Percentiles rank a stretch among this genome's conserved stretches.
These are phyloP conservation scores for Emmonsia crescens DNA, from an alignment of 2,329 filamentous ascomycete genomes.

Conservation along the genomic window DNA sequence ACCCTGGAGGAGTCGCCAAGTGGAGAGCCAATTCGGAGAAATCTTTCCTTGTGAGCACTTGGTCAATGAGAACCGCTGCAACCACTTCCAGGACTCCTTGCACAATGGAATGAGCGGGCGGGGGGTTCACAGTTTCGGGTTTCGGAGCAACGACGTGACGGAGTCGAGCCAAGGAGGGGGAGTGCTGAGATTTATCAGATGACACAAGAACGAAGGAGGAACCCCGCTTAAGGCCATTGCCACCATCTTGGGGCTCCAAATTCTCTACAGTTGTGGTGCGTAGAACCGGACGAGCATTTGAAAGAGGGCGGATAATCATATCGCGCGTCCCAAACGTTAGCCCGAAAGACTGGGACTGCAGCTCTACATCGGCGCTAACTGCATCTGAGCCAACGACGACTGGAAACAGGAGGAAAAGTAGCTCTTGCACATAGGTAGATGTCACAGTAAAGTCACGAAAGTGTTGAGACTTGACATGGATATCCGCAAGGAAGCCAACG, in stretches of 20 bases:
- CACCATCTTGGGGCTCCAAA: conserved; percentile 35
- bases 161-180: conserved; percentile 51
- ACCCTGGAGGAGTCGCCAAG: conserved; percentile 79
- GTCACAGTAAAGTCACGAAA: conserved; percentile 75
- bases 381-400: conserved; percentile 77
- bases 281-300: conserved; percentile 56
- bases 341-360: conserved; percentile 70
- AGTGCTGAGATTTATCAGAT: conserved; percentile 50
- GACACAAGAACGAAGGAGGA: conserved; percentile 89
- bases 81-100: conserved; percentile 69
- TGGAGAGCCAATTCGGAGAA: conserved; percentile 81
- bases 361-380: conserved; percentile 71
- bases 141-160: conserved; percentile 52
- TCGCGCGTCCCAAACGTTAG: conserved; percentile 79
- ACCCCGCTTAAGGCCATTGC: conserved; percentile 60
- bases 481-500: conserved; percentile 65
- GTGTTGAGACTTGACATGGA: conserved; percentile 62
- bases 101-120: conserved; percentile 56
- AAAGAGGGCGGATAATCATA: conserved; percentile 68
- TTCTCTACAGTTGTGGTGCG: conserved; percentile 55
- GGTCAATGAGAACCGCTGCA: conserved; percentile 70
- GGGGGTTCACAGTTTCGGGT: conserved; percentile 36
- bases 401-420: conserved; percentile 74
- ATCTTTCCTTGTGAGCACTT: conserved; percentile 76
- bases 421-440: conserved; percentile 69